phyloP scores from a whole-genome alignment of 1,139 yeast species.

The Scheffersomyces segobiensis region DNA sequence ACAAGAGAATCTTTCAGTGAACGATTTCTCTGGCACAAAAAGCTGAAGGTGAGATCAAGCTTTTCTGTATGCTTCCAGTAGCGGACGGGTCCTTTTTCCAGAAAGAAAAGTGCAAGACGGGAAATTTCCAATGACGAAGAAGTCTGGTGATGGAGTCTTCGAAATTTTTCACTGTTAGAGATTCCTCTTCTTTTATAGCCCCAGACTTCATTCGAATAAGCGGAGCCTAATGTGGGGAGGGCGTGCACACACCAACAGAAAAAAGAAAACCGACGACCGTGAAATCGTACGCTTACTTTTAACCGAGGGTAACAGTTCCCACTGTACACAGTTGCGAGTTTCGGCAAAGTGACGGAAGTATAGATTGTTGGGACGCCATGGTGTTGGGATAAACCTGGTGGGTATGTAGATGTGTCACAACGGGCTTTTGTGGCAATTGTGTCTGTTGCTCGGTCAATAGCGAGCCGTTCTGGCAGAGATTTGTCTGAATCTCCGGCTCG shows the following conservation, averaged over 20 bases:
- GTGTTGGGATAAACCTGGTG: neutral
- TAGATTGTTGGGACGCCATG: neutral
- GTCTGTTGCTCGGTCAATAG: neutral
- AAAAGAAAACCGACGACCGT: neutral
- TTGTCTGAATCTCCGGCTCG: neutral
- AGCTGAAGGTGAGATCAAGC: conserved; percentile 8
- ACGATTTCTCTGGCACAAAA: neutral
- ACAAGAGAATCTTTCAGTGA: neutral
- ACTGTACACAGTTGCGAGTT: neutral
- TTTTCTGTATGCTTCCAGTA: conserved; percentile 3
- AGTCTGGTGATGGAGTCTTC: neutral
- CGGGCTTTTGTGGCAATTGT: neutral
- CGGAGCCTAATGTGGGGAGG: neutral
- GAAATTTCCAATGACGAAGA: neutral
- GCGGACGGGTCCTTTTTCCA: conserved; percentile 1
- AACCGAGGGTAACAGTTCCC: neutral
- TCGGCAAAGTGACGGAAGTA: neutral
- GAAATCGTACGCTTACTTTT: neutral
- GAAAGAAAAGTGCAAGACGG: neutral
- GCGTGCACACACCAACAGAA: neutral
- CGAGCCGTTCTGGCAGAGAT: neutral
- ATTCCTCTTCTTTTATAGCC: neutral
- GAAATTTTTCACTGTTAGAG: neutral
- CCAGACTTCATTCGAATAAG: neutral
- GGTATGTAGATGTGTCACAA: neutral